These are phyloP conservation scores for Solanum medicagineum DNA, from an alignment of 257 asterid species.

Conservation along the genomic window DNA sequence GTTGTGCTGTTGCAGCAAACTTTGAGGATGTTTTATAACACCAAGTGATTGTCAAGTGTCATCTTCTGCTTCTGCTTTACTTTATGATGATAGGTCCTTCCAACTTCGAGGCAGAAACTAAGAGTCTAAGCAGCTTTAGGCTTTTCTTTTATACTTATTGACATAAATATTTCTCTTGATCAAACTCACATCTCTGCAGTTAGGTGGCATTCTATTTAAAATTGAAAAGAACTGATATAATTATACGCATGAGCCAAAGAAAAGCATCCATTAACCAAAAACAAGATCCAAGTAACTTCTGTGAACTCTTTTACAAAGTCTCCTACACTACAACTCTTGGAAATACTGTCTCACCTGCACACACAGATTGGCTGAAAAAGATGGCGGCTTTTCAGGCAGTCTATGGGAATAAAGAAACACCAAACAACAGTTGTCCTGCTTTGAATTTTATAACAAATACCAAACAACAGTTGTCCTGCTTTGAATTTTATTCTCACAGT, in stretches of 20 bases:
- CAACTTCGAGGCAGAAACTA: not conserved
- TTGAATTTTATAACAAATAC: not conserved
- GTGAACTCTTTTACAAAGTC: not conserved
- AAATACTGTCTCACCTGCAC: not conserved
- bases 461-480: not conserved
- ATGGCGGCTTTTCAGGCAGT: not conserved
- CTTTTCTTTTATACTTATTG: not conserved
- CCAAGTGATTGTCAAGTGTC: not conserved
- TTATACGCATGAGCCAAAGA: not conserved
- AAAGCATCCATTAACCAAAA: not conserved
- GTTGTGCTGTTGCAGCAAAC: not conserved
- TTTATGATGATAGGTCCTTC: not conserved
- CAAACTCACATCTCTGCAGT: not conserved
- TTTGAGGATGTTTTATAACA: not conserved
- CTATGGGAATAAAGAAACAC: not conserved
- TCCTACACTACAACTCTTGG: not conserved
- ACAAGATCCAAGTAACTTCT: not conserved
- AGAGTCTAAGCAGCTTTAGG: not conserved
- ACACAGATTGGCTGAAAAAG: not conserved
- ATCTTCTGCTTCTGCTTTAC: not conserved
- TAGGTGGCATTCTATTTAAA: not conserved
- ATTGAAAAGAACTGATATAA: not conserved
- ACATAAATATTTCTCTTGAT: not conserved
- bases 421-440: not conserved
- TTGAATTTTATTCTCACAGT: not conserved